These are phyloP conservation scores for Rubia balearica DNA, from an alignment of 305 asterid genomes.

Conservation along the genomic window DNA sequence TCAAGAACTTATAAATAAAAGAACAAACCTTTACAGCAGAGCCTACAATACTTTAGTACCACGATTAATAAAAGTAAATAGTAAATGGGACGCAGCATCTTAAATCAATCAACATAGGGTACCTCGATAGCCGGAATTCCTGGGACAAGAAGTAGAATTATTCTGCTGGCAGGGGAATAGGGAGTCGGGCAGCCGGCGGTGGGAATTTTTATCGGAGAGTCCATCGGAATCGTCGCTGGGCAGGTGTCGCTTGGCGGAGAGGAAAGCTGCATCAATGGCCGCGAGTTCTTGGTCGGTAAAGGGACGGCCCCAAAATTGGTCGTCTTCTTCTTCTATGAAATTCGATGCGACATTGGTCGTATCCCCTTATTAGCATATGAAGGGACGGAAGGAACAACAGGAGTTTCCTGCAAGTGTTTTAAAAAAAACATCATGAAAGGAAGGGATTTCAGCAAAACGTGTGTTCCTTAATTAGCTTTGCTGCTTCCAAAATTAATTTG, in stretches of 20 bases:
- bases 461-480: too few relatives aligned
- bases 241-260: constrained; percentile 26
- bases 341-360: too few relatives aligned
- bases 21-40: not conserved
- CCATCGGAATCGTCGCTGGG: constrained; percentile 12
- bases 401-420: too few relatives aligned
- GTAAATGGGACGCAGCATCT: constrained; percentile 1
- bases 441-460: too few relatives aligned
- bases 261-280: constrained; percentile 56
- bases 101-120: not conserved
- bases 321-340: not conserved
- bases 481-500: too few relatives aligned
- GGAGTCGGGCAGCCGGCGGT: constrained; percentile 73
- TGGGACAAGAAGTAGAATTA: constrained; percentile 22
- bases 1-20: not conserved
- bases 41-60: not conserved
- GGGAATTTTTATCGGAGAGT: constrained; percentile 25
- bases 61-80: not conserved
- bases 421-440: too few relatives aligned
- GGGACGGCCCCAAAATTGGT: constrained; percentile 51
- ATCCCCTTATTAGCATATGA: too few relatives aligned
- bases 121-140: constrained; percentile 42
- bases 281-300: constrained; percentile 71
- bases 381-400: too few relatives aligned
- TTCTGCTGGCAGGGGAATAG: constrained; percentile 43